Conservation (phyloP, 306 rosid species). For the Prunus kanzakura region DNA sequence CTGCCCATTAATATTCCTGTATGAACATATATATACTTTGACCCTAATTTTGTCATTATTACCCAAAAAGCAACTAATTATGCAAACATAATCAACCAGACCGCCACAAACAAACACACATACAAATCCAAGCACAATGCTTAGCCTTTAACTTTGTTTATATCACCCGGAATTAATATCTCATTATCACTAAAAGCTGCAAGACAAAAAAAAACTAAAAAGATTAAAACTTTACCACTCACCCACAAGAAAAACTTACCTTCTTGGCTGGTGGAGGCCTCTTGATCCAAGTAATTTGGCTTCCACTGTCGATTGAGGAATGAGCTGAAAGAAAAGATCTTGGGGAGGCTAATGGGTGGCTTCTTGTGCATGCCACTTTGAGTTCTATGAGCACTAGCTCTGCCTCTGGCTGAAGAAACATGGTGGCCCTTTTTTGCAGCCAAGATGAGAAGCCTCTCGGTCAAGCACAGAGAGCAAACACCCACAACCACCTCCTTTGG, state of each 20-base stretch:
- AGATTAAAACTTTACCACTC: neutral
- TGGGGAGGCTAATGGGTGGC: constrained; percentile 50
- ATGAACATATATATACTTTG: neutral
- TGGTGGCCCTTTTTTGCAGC: constrained; percentile 55
- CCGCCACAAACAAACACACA: neutral
- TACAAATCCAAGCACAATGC: neutral
- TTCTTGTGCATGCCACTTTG: constrained; percentile 33
- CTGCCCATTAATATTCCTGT: neutral
- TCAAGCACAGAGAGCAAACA: constrained; percentile 76
- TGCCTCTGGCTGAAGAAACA: constrained; percentile 27
- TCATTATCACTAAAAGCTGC: neutral
- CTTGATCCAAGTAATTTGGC: constrained; percentile 42
- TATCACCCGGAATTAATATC: neutral
- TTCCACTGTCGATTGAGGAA: constrained; percentile 67
- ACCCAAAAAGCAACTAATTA: constrained; percentile 8
- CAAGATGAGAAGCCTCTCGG: constrained; percentile 69
- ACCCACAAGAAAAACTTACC: constrained; percentile 41
- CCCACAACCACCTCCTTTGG: constrained; percentile 73
- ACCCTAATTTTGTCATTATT: constrained; percentile 17
- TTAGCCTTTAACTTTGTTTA: neutral
- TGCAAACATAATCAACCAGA: neutral
- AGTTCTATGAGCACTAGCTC: constrained; percentile 8
- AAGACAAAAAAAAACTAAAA: neutral
- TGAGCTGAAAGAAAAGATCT: constrained; percentile 84
- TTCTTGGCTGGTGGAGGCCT: constrained; percentile 81